phyloP scores from a whole-genome alignment of 768 basidiomycete species.

The Suillus placidus region DNA sequence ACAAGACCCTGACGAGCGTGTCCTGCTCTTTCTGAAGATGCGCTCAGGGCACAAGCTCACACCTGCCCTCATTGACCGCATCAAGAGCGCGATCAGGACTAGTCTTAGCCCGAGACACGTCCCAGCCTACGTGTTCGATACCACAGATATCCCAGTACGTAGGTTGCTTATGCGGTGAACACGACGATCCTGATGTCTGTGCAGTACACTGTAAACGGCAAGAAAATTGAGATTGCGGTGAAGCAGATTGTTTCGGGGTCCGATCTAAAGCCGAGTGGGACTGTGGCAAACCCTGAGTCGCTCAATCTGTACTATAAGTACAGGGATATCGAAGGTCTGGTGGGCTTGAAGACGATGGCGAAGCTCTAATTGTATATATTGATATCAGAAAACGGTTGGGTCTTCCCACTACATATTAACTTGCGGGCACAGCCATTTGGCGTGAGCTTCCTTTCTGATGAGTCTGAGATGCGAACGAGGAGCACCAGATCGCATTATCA shows the following conservation, averaged over 20 bases:
- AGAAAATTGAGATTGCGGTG: slow-evolving; percentile 80
- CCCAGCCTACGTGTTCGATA: slow-evolving; percentile 65
- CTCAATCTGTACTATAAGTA: slow-evolving; percentile 67
- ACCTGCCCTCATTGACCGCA: slow-evolving; percentile 43
- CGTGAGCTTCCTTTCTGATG: not conserved
- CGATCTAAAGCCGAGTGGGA: slow-evolving; percentile 67
- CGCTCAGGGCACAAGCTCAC: slow-evolving; percentile 48
- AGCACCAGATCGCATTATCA: not conserved
- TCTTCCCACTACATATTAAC: not conserved
- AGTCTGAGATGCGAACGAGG: not conserved
- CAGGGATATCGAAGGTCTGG: slow-evolving; percentile 48
- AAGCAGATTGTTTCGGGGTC: slow-evolving; percentile 77
- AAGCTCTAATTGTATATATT: slow-evolving; percentile 18
- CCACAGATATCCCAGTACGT: slow-evolving; percentile 70
- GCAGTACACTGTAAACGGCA: slow-evolving; percentile 76
- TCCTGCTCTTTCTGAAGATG: slow-evolving; percentile 77
- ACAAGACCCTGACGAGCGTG: slow-evolving; percentile 70
- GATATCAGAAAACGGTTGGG: not conserved
- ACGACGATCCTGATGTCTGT: not conserved
- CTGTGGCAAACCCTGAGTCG: slow-evolving; percentile 73
- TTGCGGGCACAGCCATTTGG: not conserved
- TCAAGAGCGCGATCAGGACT: slow-evolving; percentile 58
- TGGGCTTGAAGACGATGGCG: slow-evolving; percentile 14
- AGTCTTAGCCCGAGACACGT: slow-evolving; percentile 76
- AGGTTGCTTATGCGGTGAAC: not conserved